These are phyloP conservation scores for Coemansia sp. DNA, from an alignment of 192 early-diverging fungal genomes.

Conservation along the genomic window DNA sequence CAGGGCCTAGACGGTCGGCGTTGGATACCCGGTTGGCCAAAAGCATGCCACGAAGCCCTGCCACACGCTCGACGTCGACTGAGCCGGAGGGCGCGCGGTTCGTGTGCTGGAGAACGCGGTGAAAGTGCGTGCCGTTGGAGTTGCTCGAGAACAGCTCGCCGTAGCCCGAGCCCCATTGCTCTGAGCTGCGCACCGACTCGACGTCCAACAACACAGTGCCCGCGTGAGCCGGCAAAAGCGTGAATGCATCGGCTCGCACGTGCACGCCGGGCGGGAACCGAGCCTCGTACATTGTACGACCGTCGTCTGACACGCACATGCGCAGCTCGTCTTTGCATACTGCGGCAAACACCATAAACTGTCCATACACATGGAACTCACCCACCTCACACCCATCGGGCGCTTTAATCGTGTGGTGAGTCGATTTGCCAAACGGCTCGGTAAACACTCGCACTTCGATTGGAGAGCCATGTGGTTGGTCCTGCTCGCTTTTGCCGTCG, in stretches of 20 bases:
- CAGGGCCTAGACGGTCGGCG: constrained; percentile 56
- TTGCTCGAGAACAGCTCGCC: constrained; percentile 83
- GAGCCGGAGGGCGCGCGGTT: constrained; percentile 69
- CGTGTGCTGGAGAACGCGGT: constrained; percentile 70
- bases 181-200: constrained; percentile 56
- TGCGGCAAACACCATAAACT: constrained; percentile 39
- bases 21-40: constrained; percentile 88
- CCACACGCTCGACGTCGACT: constrained; percentile 92
- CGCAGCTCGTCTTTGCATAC: constrained; percentile 48
- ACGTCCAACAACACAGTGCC: constrained; percentile 79
- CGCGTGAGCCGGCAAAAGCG: constrained; percentile 79
- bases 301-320: constrained; percentile 75
- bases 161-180: constrained; percentile 39
- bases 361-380: constrained; percentile 33
- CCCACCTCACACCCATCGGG: constrained; percentile 25
- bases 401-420: constrained; percentile 12
- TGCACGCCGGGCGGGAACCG: constrained; percentile 81
- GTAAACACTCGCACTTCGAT: constrained; percentile 64
- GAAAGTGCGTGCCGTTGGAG: constrained; percentile 77
- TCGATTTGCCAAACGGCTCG: constrained; percentile 25
- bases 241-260: constrained; percentile 76
- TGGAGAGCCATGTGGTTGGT: constrained; percentile 43
- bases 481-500: constrained; percentile 58
- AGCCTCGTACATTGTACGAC: constrained; percentile 64
- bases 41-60: constrained; percentile 79